These are phyloP conservation scores for Fusarium sp. DNA, from an alignment of 2,329 filamentous ascomycete species.

Conservation along the genomic window DNA sequence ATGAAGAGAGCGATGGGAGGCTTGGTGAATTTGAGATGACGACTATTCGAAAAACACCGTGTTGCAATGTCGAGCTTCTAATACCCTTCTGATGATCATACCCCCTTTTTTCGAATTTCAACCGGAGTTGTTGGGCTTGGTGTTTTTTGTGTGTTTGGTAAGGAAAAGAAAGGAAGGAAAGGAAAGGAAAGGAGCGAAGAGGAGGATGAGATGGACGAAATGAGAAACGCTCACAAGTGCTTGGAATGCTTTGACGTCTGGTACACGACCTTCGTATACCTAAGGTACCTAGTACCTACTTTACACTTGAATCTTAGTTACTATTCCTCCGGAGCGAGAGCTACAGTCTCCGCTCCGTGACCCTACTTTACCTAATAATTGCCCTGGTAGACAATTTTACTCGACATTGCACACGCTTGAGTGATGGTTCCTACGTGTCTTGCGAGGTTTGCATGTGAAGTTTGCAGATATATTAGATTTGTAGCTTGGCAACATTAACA, in stretches of 20 bases:
- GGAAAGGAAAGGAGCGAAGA: neutral
- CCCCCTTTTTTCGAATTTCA: constrained; percentile 35
- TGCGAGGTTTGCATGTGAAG: neutral
- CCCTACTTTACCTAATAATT: constrained; percentile 46
- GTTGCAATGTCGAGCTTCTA: constrained; percentile 42
- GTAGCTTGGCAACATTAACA: neutral
- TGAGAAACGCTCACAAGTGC: constrained; percentile 38
- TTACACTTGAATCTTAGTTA: constrained; percentile 43
- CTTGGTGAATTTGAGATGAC: constrained; percentile 16
- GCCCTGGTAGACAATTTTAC: constrained; percentile 50
- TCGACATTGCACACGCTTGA: constrained; percentile 45
- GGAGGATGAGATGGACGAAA: constrained; percentile 32
- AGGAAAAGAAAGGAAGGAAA: constrained; percentile 21
- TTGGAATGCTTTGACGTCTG: constrained; percentile 37
- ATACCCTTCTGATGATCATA: constrained; percentile 44
- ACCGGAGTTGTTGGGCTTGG: constrained; percentile 45
- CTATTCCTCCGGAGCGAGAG: constrained; percentile 41
- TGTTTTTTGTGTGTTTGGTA: constrained; percentile 34
- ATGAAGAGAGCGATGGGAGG: constrained; percentile 38
- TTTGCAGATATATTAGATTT: neutral
- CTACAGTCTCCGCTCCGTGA: constrained; percentile 35
- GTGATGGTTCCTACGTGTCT: neutral
- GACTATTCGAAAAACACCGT: constrained; percentile 21
- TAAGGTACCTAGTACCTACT: constrained; percentile 14
- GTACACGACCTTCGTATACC: constrained; percentile 31